Evolutionary conservation across 1,284 basidiomycete genomes (phyloP), one percentile per base, ranked within the genome.

Genomic region (Stygiomarasmius scandens): DNA sequence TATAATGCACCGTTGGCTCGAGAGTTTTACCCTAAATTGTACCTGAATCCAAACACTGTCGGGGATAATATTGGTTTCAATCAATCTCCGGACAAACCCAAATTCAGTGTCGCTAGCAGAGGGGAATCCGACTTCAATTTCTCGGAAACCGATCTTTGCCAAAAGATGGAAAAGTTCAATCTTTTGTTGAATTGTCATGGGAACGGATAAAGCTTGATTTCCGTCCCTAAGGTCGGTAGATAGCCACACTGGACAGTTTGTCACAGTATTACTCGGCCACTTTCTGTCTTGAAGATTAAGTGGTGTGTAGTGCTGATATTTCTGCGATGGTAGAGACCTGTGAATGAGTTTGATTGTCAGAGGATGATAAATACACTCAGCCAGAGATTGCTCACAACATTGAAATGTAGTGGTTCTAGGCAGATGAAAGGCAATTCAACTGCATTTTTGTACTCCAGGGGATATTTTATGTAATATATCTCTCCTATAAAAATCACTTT

Each of bases 41-140:
- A 93, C 93, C 80, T 96, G 93, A 54, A 96, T 78, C 83, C 89
- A 93, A 11, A 95, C 93, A 71, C 93, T 92, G 64, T 96, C 91
- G 25, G 92, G 92, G 19, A 94, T 82, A 62, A 86, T 80, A 32
- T 77, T 75, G 48, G 81, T 73, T 71, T 93, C 87, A 64, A 94
- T 85, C 56, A 96, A 80, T 58, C 86, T 84, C 56, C 92, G 83
- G 44, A 93, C 90, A 67, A 96, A 96, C 63, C 81, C 75, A 72
- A 92, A 96, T 74, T 96, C 93, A 56, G 90, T 90, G 59, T 95
- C 92, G 59, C 90, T 93, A 23, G 93, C 92, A 45, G 93, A 90
- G 24, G 93, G 93, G 69, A 92, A 93, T n/a, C 91, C 87, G 55
- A 92, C 77, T 74, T 96, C 93, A 70, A 96, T 94, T 77, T 96